Evolutionary conservation across 768 basidiomycete species (phyloP), one percentile per base, ranked within the genome.

Genomic region (Scleroderma citrinum): DNA sequence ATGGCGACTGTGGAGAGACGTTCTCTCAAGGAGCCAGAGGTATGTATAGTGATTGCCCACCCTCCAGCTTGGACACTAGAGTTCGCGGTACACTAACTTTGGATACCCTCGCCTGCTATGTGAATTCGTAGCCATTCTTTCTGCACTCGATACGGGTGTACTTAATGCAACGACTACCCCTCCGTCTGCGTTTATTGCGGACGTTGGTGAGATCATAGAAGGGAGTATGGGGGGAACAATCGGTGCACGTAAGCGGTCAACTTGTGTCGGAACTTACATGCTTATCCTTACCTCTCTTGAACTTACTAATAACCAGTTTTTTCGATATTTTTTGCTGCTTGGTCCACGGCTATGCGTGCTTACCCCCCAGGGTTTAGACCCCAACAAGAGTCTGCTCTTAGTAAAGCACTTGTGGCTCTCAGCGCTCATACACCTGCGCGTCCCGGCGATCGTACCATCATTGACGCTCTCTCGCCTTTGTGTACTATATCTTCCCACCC

Each of bases 1-100:
- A 84, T 61, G 82, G 81, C 6, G 81, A 83, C 58, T 81, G 80
- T 41, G 81, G 82, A 8, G 65, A 75, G 34, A 82, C 80, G 7
- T 78, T 82, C 51, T 69, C 75, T 8, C 65, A 73, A 3, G 81
- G 82, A 10, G 71, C 72, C 7, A 61, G 51, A 63, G 69, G 66
- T 69, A 44, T 10, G 37, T 38, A 29, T 47, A 21, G n/a, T n/a
- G n/a, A n/a, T n/a, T n/a, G n/a, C n/a, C n/a, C n/a, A n/a, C n/a
- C n/a, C n/a, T n/a, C n/a, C n/a, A n/a, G n/a, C n/a, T n/a, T n/a
- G n/a, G n/a, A n/a, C n/a, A n/a, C n/a, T n/a, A n/a, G n/a, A n/a
- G n/a, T n/a, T n/a, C n/a, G n/a, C n/a, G n/a, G n/a, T n/a, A n/a
- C n/a, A n/a, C n/a, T n/a, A n/a, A n/a, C n/a, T n/a, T n/a, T n/a